Base-by-base conservation (phyloP, 768 basidiomycete species). In the Trametes cingulata region DNA sequence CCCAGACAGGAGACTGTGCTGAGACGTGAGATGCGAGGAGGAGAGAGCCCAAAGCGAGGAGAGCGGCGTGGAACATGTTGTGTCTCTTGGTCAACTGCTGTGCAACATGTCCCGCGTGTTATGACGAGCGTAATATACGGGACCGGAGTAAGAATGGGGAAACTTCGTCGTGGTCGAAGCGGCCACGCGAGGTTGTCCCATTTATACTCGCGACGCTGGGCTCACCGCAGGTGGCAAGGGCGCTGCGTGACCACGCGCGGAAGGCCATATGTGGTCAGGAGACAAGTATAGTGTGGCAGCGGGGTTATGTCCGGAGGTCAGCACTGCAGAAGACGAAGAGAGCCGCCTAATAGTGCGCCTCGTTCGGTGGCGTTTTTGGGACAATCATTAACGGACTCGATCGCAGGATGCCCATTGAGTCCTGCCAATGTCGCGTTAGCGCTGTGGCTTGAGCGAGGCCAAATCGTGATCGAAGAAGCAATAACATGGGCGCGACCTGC, bases 1-100 rank as follows among this genome's bases (percentile, higher is more conserved):
- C 66, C 64, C 64, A 70, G 19, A 56, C 57, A 52, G 63, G 45
- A n/a, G 67, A 29, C 46, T 70, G 69, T 4, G 69, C 67, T 8
- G 45, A 52, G n/a, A 54, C 64, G 6, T 50, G 47, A 37, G 52
- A 45, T 7, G 57, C 56, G n/a, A 68, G 42, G 56, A 58, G n/a
- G 36, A 58, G 48, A 15, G 43, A 22, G 46, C 56, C 24, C 41
- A 55, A 39, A 6, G 33, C 48, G 7, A 57, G 22, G 39, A 56
- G 43, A 10, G 39, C 39, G 22, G 53, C 35, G 52, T 22, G 49
- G 49, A 56, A 27, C 58, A 59, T 63, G 53, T 41, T 59, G 37
- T 12, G 22, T 22, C 2, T 25, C 20, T 29, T 8, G 14, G 19
- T 43, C 12, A n/a, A 25, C 35, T 22, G 25, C 20, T 25, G 19